Percentiles rank a stretch among this genome's conserved stretches.
Evolutionary conservation across 1,284 basidiomycete genomes (phyloP).

Genomic region (Tilletiopsis washingtonensis): DNA sequence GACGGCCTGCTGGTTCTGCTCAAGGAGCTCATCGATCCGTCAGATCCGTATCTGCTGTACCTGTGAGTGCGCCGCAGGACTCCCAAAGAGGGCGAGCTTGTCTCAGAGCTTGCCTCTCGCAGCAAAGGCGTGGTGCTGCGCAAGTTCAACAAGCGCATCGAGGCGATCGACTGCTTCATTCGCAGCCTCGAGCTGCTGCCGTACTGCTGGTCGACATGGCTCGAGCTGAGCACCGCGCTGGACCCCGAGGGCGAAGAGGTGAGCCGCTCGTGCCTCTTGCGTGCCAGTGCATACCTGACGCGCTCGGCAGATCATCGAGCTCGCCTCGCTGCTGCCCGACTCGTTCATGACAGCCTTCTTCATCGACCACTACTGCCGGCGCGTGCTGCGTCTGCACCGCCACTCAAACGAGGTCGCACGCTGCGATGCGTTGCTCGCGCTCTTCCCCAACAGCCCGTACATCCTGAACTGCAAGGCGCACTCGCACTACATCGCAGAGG

Average conservation of each 20-base stretch:
- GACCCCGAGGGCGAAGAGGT: slow-evolving; percentile 10
- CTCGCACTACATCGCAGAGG: slow-evolving; percentile 17
- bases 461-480: slow-evolving; percentile 55
- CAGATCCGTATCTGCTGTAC: slow-evolving; percentile 37
- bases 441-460: slow-evolving; percentile 77
- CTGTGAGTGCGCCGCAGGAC: slow-evolving; percentile 10
- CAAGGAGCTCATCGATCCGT: slow-evolving; percentile 29
- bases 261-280: no score
- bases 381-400: slow-evolving; percentile 56
- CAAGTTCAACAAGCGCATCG: slow-evolving; percentile 48
- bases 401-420: slow-evolving; percentile 22
- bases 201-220: slow-evolving; percentile 96
- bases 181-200: slow-evolving; percentile 71
- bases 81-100: background rate
- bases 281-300: background rate
- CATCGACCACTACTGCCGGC: slow-evolving; percentile 78
- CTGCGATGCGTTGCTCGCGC: slow-evolving; percentile 56
- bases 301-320: slow-evolving; percentile 15
- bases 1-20: slow-evolving; percentile 26
- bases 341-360: slow-evolving; percentile 72
- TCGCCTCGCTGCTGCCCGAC: slow-evolving; percentile 60
- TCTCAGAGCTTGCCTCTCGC: background rate
- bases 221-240: slow-evolving; percentile 38
- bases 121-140: slow-evolving; percentile 42
- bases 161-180: slow-evolving; percentile 75